Base-by-base conservation (phyloP, 1,139 yeast species). In the Yamadazyma songkhlaensis region DNA sequence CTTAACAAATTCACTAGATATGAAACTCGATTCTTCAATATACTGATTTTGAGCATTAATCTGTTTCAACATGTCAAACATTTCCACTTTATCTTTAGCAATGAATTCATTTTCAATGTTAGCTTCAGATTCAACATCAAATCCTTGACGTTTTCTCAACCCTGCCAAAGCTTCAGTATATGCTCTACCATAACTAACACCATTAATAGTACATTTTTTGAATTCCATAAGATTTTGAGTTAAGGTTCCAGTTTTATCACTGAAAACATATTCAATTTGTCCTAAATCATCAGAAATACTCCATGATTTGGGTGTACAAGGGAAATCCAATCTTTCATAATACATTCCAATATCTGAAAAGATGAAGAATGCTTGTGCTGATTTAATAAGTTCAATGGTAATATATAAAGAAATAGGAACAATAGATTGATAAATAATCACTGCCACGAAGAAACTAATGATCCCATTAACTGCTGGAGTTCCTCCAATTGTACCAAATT, bases 121-220 rank as follows among this genome's bases (percentile, higher is more conserved):
- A 2, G 67, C 61, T 51, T 77, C 81, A 6, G 60, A 51, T 33
- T 69, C 77, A 9, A 77, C 79, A 53, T 78, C 79, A 25, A 72
- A 50, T 4, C 83, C 83, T 47, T 67, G 68, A 42, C 84, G 59
- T 46, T 76, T 75, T 42, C 80, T 66, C 47, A 75, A 65, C 13
- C 84, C 84, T 17, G 79, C 79, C 32, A 74, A 62, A 0, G 83
- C 83, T 49, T 78, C 82, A 6, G 84, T 78, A 50, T 78, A 78
- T 2, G 83, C 81, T 34, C 67, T 54, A n/a, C 84, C 84, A 51
- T 78, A 79, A 2, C 74, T 55, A 13, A 67, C 61, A 8, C 79
- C 79, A 57, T 67, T 72, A 32, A 76, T 64, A n/a, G 81, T 74
- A 56, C 81, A 76, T 49, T 77, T 76, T 41, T 74, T 74, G 55